Base-by-base conservation (phyloP, 2,329 filamentous ascomycete species). In the Venturia pyrina region DNA sequence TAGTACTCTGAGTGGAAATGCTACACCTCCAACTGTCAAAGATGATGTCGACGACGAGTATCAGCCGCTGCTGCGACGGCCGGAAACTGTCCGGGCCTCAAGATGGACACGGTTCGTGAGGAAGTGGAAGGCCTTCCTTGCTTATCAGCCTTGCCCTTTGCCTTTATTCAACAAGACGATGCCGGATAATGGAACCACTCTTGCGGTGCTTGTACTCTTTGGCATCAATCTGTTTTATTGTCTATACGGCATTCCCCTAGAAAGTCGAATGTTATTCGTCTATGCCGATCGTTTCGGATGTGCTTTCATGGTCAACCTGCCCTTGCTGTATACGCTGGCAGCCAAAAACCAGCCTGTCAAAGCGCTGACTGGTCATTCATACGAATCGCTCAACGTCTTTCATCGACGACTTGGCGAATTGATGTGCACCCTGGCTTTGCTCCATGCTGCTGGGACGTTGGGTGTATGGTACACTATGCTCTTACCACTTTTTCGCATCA, bases 261-360 rank as follows among this genome's bases (percentile, higher is more conserved):
- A 76, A 15, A 69, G 78, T n/a, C 48, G 48, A 28, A 73, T 77
- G 60, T 76, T 84, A 65, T 85, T 87, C 71, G 78, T 84, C 64
- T 81, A 87, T 61, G 82, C 83, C 66, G 85, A 87, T 70, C 78
- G 85, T 40, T 79, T 82, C 46, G 84, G 83, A 5, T 77, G 82
- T 53, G 71, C 86, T 2, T 82, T 83, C 69, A 77, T 78, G 19
- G 77, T 78, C 13, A 83, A 83, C 66, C 73, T 84, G 1, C 81
- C 81, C 3, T 73, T 82, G 48, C 77, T 89, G 3, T 89, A 89
- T 72, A 76, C 89, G 5, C 78, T 89, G 3, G 82, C 84, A 1
- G 86, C 87, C 41, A 89, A 89, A 73, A 89, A 86, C 67, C 86
- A 88, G 68, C 87, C 86, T 0, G 71, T 89, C 43, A 83, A 83